Percentiles rank a stretch among this genome's conserved stretches.
Evolutionary conservation across 495 filamentous ascomycete genomes (phyloP).

Genomic region (Penicillium pancosmium): DNA sequence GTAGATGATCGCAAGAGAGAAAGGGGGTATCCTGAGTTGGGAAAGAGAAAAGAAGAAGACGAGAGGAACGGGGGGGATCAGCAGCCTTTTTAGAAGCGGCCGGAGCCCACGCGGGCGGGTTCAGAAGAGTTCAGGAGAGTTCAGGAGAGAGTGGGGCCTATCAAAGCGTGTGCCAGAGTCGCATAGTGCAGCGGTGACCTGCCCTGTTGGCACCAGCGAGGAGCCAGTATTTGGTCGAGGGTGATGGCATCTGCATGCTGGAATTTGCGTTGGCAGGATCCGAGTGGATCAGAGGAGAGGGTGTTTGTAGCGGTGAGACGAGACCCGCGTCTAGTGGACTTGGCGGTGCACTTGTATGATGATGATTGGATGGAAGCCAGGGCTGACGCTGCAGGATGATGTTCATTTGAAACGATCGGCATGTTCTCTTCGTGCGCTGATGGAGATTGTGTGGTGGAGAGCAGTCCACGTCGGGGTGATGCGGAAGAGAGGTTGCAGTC

Average conservation of each 20-base stretch:
- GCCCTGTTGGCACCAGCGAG: constrained; percentile 33
- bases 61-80: constrained; percentile 23
- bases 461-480: constrained; percentile 22
- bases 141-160: constrained; percentile 15
- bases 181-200: constrained; percentile 32
- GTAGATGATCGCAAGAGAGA: constrained; percentile 9
- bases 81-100: constrained; percentile 29
- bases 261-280: constrained; percentile 18
- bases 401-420: constrained; percentile 30
- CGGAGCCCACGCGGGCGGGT: constrained; percentile 8
- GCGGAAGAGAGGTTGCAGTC: constrained; percentile 13
- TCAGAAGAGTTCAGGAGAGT: constrained; percentile 12
- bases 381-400: constrained; percentile 36
- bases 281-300: constrained; percentile 21
- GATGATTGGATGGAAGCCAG: constrained; percentile 24
- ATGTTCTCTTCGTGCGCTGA: constrained; percentile 21
- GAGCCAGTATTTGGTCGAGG: constrained; percentile 30
- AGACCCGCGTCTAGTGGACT: constrained; percentile 21
- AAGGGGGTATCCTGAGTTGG: constrained; percentile 28
- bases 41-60: constrained; percentile 26
- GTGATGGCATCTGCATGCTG: constrained; percentile 32
- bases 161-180: constrained; percentile 37
- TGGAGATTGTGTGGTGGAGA: constrained; percentile 22
- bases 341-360: constrained; percentile 16
- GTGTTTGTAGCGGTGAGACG: constrained; percentile 39